Evolutionary conservation across 1,284 basidiomycete species (phyloP).

Genomic region (Trametes polyzona): DNA sequence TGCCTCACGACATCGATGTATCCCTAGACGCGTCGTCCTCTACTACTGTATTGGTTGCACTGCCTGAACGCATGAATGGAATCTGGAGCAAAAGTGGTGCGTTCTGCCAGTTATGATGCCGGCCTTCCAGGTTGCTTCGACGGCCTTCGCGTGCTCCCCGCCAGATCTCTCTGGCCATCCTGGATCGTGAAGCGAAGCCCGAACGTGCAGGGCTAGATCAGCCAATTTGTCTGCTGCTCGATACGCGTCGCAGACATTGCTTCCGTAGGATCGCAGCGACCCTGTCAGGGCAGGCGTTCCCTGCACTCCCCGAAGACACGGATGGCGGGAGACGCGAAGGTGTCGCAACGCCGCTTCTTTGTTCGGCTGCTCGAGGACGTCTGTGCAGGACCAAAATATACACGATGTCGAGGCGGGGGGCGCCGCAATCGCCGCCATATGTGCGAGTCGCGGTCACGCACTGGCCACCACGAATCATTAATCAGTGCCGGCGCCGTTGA

Average conservation of each 20-base stretch:
- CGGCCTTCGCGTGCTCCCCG: neutral
- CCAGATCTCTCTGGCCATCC: neutral
- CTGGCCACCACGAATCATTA: constrained; percentile 6
- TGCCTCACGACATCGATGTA: constrained; percentile 6
- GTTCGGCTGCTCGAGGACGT: neutral
- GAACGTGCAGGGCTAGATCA: neutral
- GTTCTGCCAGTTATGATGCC: neutral
- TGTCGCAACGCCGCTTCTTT: neutral
- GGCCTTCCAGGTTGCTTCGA: constrained; percentile 3
- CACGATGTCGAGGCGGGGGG: neutral
- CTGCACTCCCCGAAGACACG: neutral
- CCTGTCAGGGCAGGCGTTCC: neutral
- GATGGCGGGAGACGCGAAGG: neutral
- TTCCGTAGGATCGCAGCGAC: neutral
- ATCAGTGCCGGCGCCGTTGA: constrained; percentile 11
- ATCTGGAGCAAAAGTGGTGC: neutral
- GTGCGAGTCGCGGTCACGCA: neutral
- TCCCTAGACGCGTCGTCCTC: constrained; percentile 5
- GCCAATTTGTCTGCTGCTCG: constrained; percentile 6
- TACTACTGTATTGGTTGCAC: constrained; percentile 2
- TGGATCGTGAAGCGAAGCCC: neutral
- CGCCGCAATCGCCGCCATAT: constrained; percentile 8
- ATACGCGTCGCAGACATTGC: neutral
- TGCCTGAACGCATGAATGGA: neutral
- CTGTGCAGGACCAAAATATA: neutral